A percentile compares a stretch with the other conserved stretches of the same genome.
phyloP scores from a whole-genome alignment of 2,329 filamentous ascomycete genomes.

The Aureobasidium leucospermi region DNA sequence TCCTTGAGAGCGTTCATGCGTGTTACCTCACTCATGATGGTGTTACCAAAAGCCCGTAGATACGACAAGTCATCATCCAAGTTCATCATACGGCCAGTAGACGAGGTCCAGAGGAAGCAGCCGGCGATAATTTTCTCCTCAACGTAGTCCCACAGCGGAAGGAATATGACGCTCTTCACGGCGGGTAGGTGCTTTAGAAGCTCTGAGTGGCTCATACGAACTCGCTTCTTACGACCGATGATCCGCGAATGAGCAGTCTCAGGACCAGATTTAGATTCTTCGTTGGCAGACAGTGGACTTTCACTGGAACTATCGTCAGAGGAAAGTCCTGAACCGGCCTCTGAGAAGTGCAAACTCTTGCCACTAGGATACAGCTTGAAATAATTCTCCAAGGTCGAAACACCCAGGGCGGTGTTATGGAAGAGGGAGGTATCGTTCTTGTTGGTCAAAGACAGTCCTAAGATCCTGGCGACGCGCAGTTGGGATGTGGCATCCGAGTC shows the following conservation, averaged over 20 bases:
- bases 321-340: constrained; percentile 18
- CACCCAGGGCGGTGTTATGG: constrained; percentile 3
- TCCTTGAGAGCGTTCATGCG: constrained; percentile 31
- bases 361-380: constrained; percentile 22
- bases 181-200: constrained; percentile 32
- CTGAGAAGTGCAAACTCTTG: constrained; percentile 23
- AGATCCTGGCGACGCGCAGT: neutral
- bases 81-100: constrained; percentile 28
- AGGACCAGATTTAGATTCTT: neutral
- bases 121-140: constrained; percentile 30
- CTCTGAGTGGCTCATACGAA: constrained; percentile 29
- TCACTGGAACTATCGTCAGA: constrained; percentile 20
- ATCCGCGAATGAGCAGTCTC: constrained; percentile 15
- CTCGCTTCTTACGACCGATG: constrained; percentile 21
- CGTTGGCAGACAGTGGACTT: constrained; percentile 2
- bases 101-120: constrained; percentile 35
- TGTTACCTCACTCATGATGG: constrained; percentile 32
- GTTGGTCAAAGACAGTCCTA: constrained; percentile 12
- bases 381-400: constrained; percentile 23
- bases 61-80: constrained; percentile 31
- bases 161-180: constrained; percentile 35
- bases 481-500: constrained; percentile 10
- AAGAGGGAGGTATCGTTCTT: constrained; percentile 7
- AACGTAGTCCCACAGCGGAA: constrained; percentile 46
- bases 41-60: constrained; percentile 32